Evolutionary conservation across 257 asterid genomes (phyloP).

Genomic region (Plantago elongata): DNA sequence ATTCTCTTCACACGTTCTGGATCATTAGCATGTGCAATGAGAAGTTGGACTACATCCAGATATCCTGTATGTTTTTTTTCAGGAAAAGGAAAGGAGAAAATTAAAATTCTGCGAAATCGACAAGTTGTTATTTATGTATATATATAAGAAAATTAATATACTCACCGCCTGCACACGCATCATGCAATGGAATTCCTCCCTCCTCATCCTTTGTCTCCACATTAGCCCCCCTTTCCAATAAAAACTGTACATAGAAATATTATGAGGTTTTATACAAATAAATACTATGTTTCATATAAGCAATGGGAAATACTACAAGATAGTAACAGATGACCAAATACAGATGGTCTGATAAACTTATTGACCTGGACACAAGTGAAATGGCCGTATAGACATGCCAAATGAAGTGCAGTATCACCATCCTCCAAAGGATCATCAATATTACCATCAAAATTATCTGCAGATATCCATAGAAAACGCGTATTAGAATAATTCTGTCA

Average conservation of each 20-base stretch:
- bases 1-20: conserved; percentile 50
- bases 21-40: conserved; percentile 41
- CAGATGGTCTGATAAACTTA: conserved; percentile 12
- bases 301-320: neutral
- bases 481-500: conserved; percentile 12
- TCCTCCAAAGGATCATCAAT: conserved; percentile 84
- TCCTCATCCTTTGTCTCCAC: conserved; percentile 74
- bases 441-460: conserved; percentile 64
- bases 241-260: conserved; percentile 36
- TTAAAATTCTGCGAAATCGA: conserved; percentile 5
- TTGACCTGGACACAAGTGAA: conserved; percentile 71
- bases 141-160: conserved; percentile 2
- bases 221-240: conserved; percentile 68
- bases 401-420: conserved; percentile 94
- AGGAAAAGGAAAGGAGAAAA: neutral
- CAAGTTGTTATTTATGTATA: neutral
- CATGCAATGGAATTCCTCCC: conserved; percentile 77
- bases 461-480: conserved; percentile 13
- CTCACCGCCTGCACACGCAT: conserved; percentile 89
- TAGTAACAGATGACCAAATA: neutral
- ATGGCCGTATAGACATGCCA: conserved; percentile 84
- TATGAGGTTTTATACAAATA: neutral
- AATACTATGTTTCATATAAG: neutral
- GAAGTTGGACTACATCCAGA: conserved; percentile 54
- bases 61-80: conserved; percentile 39